Evolutionary conservation across 2,329 filamentous ascomycete genomes (phyloP), one percentile per base, ranked within the genome.

Genomic region (Beauveria rudraprayagi): DNA sequence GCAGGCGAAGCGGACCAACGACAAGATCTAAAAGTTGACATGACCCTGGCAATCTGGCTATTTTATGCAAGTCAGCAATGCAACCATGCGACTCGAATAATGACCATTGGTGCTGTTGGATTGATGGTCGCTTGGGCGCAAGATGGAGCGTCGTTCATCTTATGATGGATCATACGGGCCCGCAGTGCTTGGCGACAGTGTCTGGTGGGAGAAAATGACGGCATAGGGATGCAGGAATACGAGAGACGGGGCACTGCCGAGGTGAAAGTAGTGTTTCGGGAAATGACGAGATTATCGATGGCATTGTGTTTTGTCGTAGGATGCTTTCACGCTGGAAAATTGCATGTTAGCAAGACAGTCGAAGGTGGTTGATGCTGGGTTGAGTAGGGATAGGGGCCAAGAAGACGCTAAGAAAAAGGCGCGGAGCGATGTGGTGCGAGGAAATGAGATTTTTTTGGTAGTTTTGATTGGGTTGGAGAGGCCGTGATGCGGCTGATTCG

Each of bases 141-240:
- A n/a, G 37, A 56, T 46, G 22, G 53, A 46, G 24, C 37, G 17
- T 30, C 11, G 19, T 34, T 37, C 34, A 50, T n/a, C 40, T 43
- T 30, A 47, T 60, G 30, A 60, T 30, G 58, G 58, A 60, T 55
- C 50, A 60, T 17, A 26, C 47, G 40, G 44, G 26, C 41, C 56
- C 56, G 48, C 47, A 22, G 56, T 34, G 48, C 56, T 60, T 48
- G 58, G 58, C 58, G 41, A 41, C 30, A 22, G 16, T 24, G 48
- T 50, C 14, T 9, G 28, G 51, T 30, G 51, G 58, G 19, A 40
- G 50, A 48, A 19, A 17, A 60, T 60, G 58, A 60, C 58, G 58
- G 58, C 58, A 60, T 60, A 26, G 14, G 48, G 50, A 48, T 60
- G 58, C 50, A 54, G 30, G 51, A 60, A 60, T 60, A 60, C 58